Percentiles rank a stretch among this genome's conserved stretches.
phyloP scores from a whole-genome alignment of 495 filamentous ascomycete species.

The Glarea lozoyensis region DNA sequence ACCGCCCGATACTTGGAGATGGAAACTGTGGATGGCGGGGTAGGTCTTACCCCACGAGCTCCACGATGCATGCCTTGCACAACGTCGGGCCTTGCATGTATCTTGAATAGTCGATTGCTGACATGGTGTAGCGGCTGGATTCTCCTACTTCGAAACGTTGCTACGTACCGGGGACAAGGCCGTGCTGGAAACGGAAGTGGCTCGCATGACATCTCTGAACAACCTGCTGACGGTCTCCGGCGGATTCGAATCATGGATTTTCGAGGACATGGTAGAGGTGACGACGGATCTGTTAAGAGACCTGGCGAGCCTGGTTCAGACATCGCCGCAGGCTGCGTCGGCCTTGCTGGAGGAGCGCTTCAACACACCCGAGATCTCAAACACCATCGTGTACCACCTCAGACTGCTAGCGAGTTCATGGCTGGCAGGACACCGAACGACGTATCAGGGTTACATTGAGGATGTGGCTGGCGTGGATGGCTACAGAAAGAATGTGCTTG shows the following conservation, averaged over 20 bases:
- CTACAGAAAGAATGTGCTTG: constrained; percentile 64
- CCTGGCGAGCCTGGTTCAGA: constrained; percentile 41
- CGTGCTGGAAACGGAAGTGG: constrained; percentile 57
- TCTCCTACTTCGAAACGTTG: constrained; percentile 84
- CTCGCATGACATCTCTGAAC: constrained; percentile 62
- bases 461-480: constrained; percentile 46
- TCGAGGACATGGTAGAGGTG: constrained; percentile 76
- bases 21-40: constrained; percentile 98
- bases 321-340: constrained; percentile 44
- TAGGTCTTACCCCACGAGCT: constrained; percentile 32
- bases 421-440: constrained; percentile 64
- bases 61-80: constrained; percentile 1
- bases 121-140: constrained; percentile 64
- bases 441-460: constrained; percentile 63
- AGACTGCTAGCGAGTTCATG: constrained; percentile 80
- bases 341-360: constrained; percentile 60
- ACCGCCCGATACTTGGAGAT: constrained; percentile 81
- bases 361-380: constrained; percentile 58
- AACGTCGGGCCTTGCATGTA: neutral
- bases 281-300: constrained; percentile 55
- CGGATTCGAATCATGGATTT: constrained; percentile 56
- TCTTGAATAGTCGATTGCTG: constrained; percentile 4
- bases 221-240: constrained; percentile 57
- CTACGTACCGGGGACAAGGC: constrained; percentile 53
- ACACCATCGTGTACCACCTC: constrained; percentile 58